phyloP scores from a whole-genome alignment of 495 filamentous ascomycete genomes.

The Tuber borchii region DNA sequence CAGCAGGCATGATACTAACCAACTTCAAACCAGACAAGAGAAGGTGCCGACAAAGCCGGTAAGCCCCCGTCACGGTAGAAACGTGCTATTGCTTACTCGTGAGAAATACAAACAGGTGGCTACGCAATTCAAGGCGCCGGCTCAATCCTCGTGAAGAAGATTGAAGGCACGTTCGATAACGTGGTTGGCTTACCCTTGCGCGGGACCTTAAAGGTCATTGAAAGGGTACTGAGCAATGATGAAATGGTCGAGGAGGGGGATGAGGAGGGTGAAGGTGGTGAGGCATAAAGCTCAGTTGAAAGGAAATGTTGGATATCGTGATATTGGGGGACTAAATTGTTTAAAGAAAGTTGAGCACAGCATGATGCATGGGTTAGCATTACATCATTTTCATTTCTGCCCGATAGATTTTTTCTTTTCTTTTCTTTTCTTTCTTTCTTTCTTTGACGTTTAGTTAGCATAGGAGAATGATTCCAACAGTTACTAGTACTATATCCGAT shows the following conservation, averaged over 20 bases:
- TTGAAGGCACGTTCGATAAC: conserved; percentile 88
- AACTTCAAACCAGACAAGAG: conserved; percentile 56
- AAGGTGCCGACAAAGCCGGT: conserved; percentile 88
- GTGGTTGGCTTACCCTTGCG: conserved; percentile 89
- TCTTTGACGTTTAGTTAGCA: neutral
- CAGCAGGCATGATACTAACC: neutral
- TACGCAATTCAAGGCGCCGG: conserved; percentile 90
- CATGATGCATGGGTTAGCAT: neutral
- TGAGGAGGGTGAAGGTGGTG: conserved; percentile 33
- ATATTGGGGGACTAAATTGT: neutral
- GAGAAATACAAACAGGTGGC: conserved; percentile 48
- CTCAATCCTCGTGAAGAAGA: conserved; percentile 74
- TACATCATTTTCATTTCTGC: conserved; percentile 1
- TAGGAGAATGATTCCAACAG: neutral
- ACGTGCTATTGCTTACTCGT: neutral
- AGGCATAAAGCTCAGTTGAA: conserved; percentile 2
- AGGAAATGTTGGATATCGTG: neutral
- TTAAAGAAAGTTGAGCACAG: neutral
- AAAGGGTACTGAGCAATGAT: conserved; percentile 65
- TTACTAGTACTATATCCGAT: neutral
- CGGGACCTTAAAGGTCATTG: conserved; percentile 71
- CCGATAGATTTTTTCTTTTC: neutral
- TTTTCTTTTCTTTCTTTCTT: neutral
- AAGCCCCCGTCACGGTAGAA: neutral
- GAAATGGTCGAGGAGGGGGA: conserved; percentile 45